Evolutionary conservation across 352 stramenopile species (phyloP), one percentile per base, ranked within the genome.

Genomic region (Phytopythium kandeliae): DNA sequence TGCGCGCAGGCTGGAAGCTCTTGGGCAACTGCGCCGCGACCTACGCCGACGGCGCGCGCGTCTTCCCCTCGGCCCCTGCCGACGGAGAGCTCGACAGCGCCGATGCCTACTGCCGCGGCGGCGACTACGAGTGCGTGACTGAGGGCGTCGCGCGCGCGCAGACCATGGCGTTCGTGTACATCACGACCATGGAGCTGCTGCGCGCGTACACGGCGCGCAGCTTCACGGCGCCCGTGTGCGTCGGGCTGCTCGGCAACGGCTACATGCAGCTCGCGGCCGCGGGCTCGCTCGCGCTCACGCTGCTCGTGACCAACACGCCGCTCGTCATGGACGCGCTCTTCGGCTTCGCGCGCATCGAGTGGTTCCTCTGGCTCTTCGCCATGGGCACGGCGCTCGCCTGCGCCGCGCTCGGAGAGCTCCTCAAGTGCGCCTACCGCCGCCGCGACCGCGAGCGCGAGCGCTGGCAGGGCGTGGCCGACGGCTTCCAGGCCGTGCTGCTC

Each of bases 151-250:
- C 65, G 5, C 65, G 66, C 31, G 58, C 68, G 21, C 65, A 75
- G 54, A 75, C 68, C 36, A 75, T 73, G 68, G 53, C 45, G 42
- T 78, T 78, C 47, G 45, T 78, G 12, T 72, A 69, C 56, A 78
- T 78, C 55, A 78, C 68, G 24, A 75, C 58, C 26, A 75, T 71
- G 60, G 68, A 78, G 51, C 71, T 78, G 62, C 48, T 78, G 17
- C 65, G 68, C 15, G 65, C 68, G 21, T 78, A 75, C 65, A 78
- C 68, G 6, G 68, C 60, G 13, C 65, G 68, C 21, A 78, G 63
- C 62, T 73, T 78, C 55, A 70, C 65, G 16, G 71, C 72, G 45
- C 54, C 65, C 43, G 63, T 78, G 15, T 78, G 68, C 25, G 56
- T 63, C 34, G 54, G 55, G 24, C 65, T 75, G 47, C 69, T 67